These are phyloP conservation scores for Cocos nucifera DNA, from an alignment of 176 grass and related monocot genomes.

Conservation along the genomic window DNA sequence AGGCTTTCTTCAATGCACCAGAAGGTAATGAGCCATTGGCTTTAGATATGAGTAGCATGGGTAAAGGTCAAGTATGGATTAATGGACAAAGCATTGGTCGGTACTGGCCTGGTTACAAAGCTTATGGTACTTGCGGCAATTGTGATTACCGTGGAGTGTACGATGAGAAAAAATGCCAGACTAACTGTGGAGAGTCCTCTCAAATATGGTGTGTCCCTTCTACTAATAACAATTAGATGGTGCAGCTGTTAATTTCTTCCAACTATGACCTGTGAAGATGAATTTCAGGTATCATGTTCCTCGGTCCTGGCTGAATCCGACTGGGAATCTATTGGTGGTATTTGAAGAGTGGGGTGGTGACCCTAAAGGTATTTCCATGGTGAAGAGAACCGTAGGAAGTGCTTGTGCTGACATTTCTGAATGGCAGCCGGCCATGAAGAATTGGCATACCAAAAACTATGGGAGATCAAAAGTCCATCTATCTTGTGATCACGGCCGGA, in stretches of 20 bases:
- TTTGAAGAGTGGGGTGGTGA: slow-evolving; percentile 97
- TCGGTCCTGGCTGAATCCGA: slow-evolving; percentile 88
- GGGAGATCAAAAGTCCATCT: slow-evolving; percentile 76
- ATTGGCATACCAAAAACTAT: slow-evolving; percentile 73
- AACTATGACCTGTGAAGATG: slow-evolving; percentile 13
- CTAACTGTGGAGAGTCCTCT: slow-evolving; percentile 86
- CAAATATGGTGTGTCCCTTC: slow-evolving; percentile 61
- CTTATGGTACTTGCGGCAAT: slow-evolving; percentile 47
- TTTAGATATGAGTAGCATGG: slow-evolving; percentile 93
- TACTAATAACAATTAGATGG: neutral
- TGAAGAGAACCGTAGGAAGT: slow-evolving; percentile 61
- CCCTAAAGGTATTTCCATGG: slow-evolving; percentile 58
- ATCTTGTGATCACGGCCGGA: slow-evolving; percentile 56
- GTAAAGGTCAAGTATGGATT: slow-evolving; percentile 95
- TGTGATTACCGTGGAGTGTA: slow-evolving; percentile 85
- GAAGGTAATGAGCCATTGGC: slow-evolving; percentile 88
- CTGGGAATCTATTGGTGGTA: slow-evolving; percentile 81
- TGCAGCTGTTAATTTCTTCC: neutral
- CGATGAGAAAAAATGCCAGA: slow-evolving; percentile 75
- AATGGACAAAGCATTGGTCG: slow-evolving; percentile 88
- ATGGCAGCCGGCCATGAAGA: slow-evolving; percentile 90
- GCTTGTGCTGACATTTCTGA: slow-evolving; percentile 83
- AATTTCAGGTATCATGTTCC: slow-evolving; percentile 84
- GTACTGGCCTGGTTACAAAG: slow-evolving; percentile 85
- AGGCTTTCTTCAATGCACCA: slow-evolving; percentile 91